phyloP scores from a whole-genome alignment of 495 filamentous ascomycete species.

The Penicillium subrubescens region DNA sequence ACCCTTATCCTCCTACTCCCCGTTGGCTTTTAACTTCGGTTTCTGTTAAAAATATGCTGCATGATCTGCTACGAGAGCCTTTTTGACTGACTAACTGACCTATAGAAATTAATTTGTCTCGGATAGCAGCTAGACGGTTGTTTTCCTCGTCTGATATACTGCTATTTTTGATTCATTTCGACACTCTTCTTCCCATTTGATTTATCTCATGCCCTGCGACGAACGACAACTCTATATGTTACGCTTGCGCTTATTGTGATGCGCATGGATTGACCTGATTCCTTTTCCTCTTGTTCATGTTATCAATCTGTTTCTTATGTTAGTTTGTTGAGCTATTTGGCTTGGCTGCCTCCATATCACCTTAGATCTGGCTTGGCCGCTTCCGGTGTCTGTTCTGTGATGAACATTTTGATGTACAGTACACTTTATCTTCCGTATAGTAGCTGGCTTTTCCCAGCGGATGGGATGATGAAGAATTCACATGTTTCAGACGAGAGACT shows the following conservation, averaged over 20 bases:
- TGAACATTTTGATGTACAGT: conserved; percentile 25
- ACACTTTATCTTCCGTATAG: conserved; percentile 22
- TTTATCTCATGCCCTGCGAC: conserved; percentile 5
- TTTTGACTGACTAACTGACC: conserved; percentile 32
- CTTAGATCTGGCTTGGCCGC: conserved; percentile 20
- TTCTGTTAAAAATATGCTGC: not conserved
- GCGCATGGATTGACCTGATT: conserved; percentile 21
- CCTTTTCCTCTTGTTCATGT: conserved; percentile 6
- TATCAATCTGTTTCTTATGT: conserved; percentile 5
- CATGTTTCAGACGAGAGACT: not conserved
- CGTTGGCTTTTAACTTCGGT: no score
- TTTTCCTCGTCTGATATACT: conserved; percentile 6
- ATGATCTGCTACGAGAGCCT: conserved; percentile 14
- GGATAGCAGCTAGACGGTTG: conserved; percentile 24
- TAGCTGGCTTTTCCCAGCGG: conserved; percentile 18
- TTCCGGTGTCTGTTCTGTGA: conserved; percentile 18
- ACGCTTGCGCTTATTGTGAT: conserved; percentile 15
- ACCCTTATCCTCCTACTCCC: not conserved
- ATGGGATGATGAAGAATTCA: conserved; percentile 23
- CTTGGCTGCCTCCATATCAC: conserved; percentile 10
- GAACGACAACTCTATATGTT: not conserved
- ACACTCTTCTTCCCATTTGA: not conserved
- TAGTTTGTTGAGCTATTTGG: not conserved
- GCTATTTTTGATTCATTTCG: not conserved
- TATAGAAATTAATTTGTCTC: conserved; percentile 30